Base-by-base conservation (phyloP, 495 filamentous ascomycete species). In the Hyaloscypha bicolor region DNA sequence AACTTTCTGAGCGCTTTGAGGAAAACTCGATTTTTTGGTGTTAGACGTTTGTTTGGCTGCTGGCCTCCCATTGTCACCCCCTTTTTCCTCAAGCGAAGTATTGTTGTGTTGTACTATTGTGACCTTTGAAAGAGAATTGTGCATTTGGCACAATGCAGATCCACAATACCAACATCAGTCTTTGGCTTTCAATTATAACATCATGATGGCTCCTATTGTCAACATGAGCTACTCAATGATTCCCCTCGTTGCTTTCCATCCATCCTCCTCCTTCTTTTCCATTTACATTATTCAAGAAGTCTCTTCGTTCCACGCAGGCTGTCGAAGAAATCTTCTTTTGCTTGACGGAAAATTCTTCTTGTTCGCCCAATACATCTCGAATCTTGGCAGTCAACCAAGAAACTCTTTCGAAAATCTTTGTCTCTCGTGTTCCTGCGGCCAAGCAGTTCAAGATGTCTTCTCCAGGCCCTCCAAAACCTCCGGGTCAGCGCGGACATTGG, bases 161-260 rank as follows among this genome's bases (percentile, higher is more conserved):
- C 42, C 11, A 48, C 9, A 48, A 48, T 48, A 12, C 4, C 16
- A 48, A 19, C 35, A 0, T 37, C 35, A 37, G 12, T 6, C 35
- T 48, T 19, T 4, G 16, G 16, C 4, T 4, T 14, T 4, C 42
- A 48, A 16, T 4, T 48, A 19, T 19, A 48, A 48, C 12, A 37
- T 1, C 60, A 62, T 8, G 53, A 31, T 56, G 53, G n/a, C 53
- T 31, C 53, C 53, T 56, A 56, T 56, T 56, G 53, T 56, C 29
- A 29, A 56, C 5, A 29, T 56, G 9, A 56, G 29, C 6, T 56
- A 25, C 53, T 56, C 29, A 11, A 29, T 29, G 6, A 4, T 56
- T 56, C 1, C 53, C 3, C 53, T 25, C 22, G n/a, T 9, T 12
- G 6, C 3, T 25, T 31, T 30, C 53, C 53, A 16, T 6, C 29